phyloP scores from a whole-genome alignment of 768 basidiomycete genomes.

The Tulasnella sp. region DNA sequence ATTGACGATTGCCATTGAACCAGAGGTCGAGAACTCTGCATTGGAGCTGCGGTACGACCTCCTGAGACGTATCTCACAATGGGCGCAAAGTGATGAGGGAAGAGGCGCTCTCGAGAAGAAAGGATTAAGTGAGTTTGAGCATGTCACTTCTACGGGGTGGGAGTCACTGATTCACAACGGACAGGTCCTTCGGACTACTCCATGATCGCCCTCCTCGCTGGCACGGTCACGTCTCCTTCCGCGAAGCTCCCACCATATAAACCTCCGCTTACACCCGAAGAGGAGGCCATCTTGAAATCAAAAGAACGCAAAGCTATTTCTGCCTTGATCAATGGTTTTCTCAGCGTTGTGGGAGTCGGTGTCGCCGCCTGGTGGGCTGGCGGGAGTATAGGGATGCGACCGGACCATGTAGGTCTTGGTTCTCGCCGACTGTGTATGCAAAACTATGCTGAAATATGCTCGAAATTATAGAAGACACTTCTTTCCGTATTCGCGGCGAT shows the following conservation, averaged over 20 bases:
- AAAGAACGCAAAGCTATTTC: conserved; percentile 58
- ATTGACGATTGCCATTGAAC: not conserved
- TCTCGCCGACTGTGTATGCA: not conserved
- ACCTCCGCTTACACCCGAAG: conserved; percentile 35
- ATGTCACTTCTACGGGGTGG: not conserved
- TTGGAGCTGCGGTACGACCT: conserved; percentile 48
- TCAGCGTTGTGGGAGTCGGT: conserved; percentile 57
- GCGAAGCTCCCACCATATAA: conserved; percentile 48
- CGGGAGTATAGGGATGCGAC: conserved; percentile 46
- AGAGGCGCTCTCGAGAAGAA: conserved; percentile 30
- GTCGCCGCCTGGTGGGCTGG: conserved; percentile 66
- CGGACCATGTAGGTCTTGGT: conserved; percentile 58
- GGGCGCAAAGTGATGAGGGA: conserved; percentile 50
- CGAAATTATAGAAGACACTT: not conserved
- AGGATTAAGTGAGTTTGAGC: conserved; percentile 24
- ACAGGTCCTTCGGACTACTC: conserved; percentile 41
- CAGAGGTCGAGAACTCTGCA: not conserved
- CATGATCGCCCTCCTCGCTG: conserved; percentile 68
- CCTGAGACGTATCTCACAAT: conserved; percentile 49
- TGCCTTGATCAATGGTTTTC: conserved; percentile 54
- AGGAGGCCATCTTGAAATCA: conserved; percentile 31
- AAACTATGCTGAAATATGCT: not conserved
- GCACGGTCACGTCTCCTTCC: conserved; percentile 66
- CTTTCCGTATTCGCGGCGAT: conserved; percentile 7
- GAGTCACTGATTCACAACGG: not conserved